A percentile compares a stretch with the other conserved stretches of the same genome.
Evolutionary conservation across 2,329 filamentous ascomycete species (phyloP).

Genomic region (Monosporascus ibericus): DNA sequence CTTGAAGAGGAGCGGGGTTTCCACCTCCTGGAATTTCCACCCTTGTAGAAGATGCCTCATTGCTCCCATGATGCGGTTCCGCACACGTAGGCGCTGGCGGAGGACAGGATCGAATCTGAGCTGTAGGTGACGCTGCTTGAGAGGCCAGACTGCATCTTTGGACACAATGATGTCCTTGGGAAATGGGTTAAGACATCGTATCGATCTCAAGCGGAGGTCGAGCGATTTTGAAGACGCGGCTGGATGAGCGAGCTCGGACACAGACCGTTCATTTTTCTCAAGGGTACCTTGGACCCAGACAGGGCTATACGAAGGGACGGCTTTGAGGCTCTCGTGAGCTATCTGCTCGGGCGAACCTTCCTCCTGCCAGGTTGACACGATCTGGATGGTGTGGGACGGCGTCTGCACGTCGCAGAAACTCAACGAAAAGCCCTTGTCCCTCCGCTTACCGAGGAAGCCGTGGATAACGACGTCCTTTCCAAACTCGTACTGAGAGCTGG

Average conservation of each 20-base stretch:
- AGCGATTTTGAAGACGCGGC: background rate
- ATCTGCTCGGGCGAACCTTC: slow-evolving; percentile 27
- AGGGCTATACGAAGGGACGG: slow-evolving; percentile 44
- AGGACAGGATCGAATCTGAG: slow-evolving; percentile 68
- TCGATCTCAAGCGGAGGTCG: slow-evolving; percentile 56
- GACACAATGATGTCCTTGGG: slow-evolving; percentile 72
- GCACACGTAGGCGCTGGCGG: slow-evolving; percentile 61
- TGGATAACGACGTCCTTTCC: slow-evolving; percentile 44
- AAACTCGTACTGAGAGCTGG: slow-evolving; percentile 10
- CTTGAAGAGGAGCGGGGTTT: slow-evolving; percentile 94
- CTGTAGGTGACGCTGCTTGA: slow-evolving; percentile 74
- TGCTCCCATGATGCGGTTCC: slow-evolving; percentile 46
- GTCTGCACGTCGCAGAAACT: slow-evolving; percentile 58
- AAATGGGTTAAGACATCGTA: slow-evolving; percentile 67
- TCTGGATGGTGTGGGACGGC: slow-evolving; percentile 25
- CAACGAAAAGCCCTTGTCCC: slow-evolving; percentile 62
- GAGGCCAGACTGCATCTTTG: slow-evolving; percentile 65
- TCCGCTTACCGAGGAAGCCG: slow-evolving; percentile 67
- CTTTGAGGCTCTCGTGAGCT: slow-evolving; percentile 36
- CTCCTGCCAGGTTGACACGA: slow-evolving; percentile 39
- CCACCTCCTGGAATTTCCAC: slow-evolving; percentile 61
- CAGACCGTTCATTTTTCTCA: background rate
- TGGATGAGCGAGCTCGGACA: background rate
- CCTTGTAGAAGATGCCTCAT: slow-evolving; percentile 37
- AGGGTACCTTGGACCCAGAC: slow-evolving; percentile 41